Evolutionary conservation across 768 basidiomycete genomes (phyloP), one percentile per base, ranked within the genome.

Genomic region (Auriculariales sp.): DNA sequence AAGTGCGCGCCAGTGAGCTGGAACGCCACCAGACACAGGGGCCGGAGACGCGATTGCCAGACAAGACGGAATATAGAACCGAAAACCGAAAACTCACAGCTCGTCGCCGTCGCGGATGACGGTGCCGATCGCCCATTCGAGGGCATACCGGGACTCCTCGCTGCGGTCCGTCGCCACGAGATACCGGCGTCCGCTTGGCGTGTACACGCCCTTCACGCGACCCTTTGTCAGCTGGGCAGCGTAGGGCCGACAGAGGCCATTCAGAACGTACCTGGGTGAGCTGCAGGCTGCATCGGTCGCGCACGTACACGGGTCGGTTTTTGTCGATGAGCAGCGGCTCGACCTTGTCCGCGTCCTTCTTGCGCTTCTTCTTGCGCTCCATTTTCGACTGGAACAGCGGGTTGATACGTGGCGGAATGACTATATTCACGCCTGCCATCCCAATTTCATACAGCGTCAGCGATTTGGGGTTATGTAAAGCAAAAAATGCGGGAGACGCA

Each of bases 61-160:
- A 30, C 19, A 53, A 31, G 45, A 47, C n/a, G n/a, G n/a, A 36
- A 36, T 9, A 6, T 6, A 36, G 35, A 22, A 36, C n/a, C 35
- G 35, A 22, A 6, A 15, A 22, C 35, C 35, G 35, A 11, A 46
- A 22, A 61, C 70, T 47, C 49, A 77, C 81, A 91, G 69, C 65
- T 93, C 87, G 58, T 99, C 95, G 2, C 94, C 94, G 64, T 97
- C 92, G 53, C 92, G 69, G 52, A 95, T 68, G 2, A 97, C 94
- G 0, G 94, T 97, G 2, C 93, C 94, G 50, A 98, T 93, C 7
- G 87, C 90, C 95, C 94, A 99, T 63, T 98, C 93, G 4, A 98
- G 78, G 1, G 95, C 95, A 63, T 93, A 99, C 28, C 83, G 72
- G 64, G 81, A 83, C 67, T 99, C 95, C 57, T 95, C 90, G 53